A percentile compares a stretch with the other conserved stretches of the same genome.
Evolutionary conservation across 805 yeast species (phyloP).

Genomic region (Teunomyces atbi): DNA sequence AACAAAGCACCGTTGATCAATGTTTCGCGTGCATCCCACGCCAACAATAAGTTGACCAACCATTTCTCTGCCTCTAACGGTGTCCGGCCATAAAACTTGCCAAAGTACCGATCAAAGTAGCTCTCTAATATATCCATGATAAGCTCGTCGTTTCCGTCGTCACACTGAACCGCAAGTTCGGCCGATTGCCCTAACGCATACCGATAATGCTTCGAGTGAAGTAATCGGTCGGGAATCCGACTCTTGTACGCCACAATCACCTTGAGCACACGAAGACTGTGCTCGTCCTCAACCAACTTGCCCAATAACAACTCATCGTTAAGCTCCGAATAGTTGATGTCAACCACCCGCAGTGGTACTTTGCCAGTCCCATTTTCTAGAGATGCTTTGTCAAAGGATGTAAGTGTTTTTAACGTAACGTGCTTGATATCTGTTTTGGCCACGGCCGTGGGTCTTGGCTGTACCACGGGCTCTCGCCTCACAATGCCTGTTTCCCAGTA

Average conservation of each 20-base stretch:
- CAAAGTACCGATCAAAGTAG: slow-evolving; percentile 14
- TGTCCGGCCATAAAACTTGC: slow-evolving; percentile 10
- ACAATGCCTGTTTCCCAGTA: slow-evolving; percentile 6
- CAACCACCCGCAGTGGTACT: slow-evolving; percentile 7
- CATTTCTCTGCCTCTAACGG: slow-evolving; percentile 13
- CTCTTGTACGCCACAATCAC: slow-evolving; percentile 12
- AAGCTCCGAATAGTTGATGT: slow-evolving; percentile 6
- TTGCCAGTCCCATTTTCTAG: background rate
- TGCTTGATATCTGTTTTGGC: background rate
- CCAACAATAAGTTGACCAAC: slow-evolving; percentile 10
- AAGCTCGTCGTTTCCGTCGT: slow-evolving; percentile 5
- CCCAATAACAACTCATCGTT: slow-evolving; percentile 8
- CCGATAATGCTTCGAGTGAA: slow-evolving; percentile 6
- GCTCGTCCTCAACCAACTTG: slow-evolving; percentile 9
- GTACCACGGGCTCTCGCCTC: background rate
- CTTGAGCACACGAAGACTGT: slow-evolving; percentile 8
- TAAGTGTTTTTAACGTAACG: background rate
- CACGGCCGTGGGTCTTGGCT: background rate
- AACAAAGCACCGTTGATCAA: slow-evolving; percentile 7
- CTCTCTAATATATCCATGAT: slow-evolving; percentile 8
- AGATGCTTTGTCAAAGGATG: background rate
- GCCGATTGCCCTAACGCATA: slow-evolving; percentile 7
- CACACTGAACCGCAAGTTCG: slow-evolving; percentile 2
- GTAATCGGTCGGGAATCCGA: slow-evolving; percentile 9
- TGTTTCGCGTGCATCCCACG: slow-evolving; percentile 6